These are phyloP conservation scores for Stygiomarasmius scandens DNA, from an alignment of 1,284 basidiomycete species.

Conservation along the genomic window DNA sequence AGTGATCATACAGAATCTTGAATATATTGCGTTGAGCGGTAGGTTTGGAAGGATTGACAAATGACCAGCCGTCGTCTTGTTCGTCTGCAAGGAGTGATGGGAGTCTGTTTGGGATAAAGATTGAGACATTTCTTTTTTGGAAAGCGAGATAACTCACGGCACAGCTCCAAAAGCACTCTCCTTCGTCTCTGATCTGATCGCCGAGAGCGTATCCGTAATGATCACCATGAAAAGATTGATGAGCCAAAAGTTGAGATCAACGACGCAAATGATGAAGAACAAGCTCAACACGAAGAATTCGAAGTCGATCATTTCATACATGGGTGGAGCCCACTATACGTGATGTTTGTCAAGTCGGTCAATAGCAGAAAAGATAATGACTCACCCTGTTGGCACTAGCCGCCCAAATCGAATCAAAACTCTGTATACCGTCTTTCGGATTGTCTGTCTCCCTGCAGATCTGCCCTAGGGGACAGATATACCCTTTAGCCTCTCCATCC, in stretches of 20 bases:
- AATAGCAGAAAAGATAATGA: conserved; percentile 14
- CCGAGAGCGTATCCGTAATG: conserved; percentile 93
- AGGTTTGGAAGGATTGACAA: conserved; percentile 45
- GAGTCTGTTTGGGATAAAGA: background rate
- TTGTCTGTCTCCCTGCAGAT: too few relatives aligned
- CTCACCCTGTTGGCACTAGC: conserved; percentile 75
- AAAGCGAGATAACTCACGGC: conserved; percentile 24
- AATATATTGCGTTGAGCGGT: conserved; percentile 74
- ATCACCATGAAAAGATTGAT: conserved; percentile 96
- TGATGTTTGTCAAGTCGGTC: too few relatives aligned
- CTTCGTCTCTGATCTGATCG: conserved; percentile 86
- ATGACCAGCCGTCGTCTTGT: conserved; percentile 64
- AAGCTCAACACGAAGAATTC: conserved; percentile 92
- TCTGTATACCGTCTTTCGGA: conserved; percentile 85
- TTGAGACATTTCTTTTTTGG: background rate
- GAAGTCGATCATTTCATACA: conserved; percentile 92
- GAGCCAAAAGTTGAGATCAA: conserved; percentile 93
- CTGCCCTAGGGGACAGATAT: too few relatives aligned
- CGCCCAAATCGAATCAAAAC: conserved; percentile 90
- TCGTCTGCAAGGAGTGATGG: conserved; percentile 5
- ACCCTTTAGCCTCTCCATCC: too few relatives aligned
- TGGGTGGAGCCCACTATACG: conserved; percentile 71
- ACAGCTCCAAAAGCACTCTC: conserved; percentile 92
- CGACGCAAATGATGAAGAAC: too few relatives aligned
- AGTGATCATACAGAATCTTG: too few relatives aligned